phyloP scores from a whole-genome alignment of 257 asterid genomes.

The Solanum ossicruentum region DNA sequence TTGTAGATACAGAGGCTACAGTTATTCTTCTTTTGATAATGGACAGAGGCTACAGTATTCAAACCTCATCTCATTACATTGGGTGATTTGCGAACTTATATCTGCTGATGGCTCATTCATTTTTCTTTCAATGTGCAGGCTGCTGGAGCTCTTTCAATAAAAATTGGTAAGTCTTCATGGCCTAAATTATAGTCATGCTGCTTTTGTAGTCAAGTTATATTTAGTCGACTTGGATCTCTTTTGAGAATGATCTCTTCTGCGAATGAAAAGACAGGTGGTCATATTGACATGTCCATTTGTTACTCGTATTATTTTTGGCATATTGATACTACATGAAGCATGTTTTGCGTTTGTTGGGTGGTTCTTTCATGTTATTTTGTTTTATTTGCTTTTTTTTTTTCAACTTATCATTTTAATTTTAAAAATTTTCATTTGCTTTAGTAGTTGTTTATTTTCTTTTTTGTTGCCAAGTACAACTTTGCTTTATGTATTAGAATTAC shows the following conservation, averaged over 20 bases:
- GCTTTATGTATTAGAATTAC: neutral
- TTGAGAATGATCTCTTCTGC: neutral
- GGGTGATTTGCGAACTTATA: neutral
- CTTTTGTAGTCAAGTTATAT: neutral
- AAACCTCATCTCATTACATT: neutral
- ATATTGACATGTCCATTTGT: neutral
- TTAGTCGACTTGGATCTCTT: neutral
- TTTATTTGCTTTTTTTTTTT: neutral
- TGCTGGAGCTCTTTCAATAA: slow-evolving; percentile 93
- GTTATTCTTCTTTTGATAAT: neutral
- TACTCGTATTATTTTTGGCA: neutral
- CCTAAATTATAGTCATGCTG: neutral
- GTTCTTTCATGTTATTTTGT: neutral
- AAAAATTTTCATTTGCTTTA: neutral
- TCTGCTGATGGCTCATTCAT: neutral
- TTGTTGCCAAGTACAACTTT: neutral
- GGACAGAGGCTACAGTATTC: neutral
- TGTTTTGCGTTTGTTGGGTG: neutral
- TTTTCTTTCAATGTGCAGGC: slow-evolving; percentile 47
- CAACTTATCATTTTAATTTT: neutral
- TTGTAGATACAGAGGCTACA: neutral
- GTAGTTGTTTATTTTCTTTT: neutral
- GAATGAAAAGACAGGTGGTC: neutral
- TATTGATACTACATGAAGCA: neutral
- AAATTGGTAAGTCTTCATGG: slow-evolving; percentile 54